Percentiles rank a stretch among this genome's conserved stretches.
phyloP scores from a whole-genome alignment of 768 basidiomycete genomes.

The Xanthoconium purpureum region DNA sequence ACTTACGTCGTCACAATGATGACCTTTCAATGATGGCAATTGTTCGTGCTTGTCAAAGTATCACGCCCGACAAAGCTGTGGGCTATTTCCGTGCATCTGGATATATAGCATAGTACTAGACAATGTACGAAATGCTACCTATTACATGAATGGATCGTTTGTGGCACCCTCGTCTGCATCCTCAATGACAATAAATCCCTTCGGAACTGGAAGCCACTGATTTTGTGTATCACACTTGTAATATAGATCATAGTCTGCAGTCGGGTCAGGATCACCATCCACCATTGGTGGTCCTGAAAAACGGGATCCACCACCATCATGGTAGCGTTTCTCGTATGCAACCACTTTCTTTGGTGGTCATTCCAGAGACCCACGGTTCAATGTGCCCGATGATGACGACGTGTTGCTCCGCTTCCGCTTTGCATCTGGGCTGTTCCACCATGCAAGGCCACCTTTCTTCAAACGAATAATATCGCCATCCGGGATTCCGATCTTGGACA shows the following conservation, averaged over 20 bases:
- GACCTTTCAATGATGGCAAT: background rate
- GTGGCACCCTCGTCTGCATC: background rate
- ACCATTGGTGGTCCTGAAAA: background rate
- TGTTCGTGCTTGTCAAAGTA: background rate
- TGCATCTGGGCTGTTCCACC: background rate
- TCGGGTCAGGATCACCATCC: background rate
- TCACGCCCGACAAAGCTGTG: background rate
- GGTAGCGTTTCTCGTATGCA: background rate
- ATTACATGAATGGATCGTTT: background rate
- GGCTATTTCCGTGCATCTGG: constrained; percentile 3
- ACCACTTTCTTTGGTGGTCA: background rate
- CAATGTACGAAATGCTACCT: background rate
- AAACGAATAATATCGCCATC: no score
- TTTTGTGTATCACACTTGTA: background rate
- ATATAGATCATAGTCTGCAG: background rate
- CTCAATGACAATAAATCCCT: background rate
- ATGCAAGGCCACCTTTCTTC: background rate
- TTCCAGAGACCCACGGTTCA: background rate
- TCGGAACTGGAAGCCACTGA: constrained; percentile 3
- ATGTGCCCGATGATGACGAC: background rate
- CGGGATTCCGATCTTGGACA: no score
- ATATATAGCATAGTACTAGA: constrained; percentile 1
- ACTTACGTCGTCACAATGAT: background rate
- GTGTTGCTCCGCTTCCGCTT: background rate
- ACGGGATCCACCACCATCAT: background rate